Conservation (phyloP, 2,329 filamentous ascomycete genomes). For the Sporothrix humicola region DNA sequence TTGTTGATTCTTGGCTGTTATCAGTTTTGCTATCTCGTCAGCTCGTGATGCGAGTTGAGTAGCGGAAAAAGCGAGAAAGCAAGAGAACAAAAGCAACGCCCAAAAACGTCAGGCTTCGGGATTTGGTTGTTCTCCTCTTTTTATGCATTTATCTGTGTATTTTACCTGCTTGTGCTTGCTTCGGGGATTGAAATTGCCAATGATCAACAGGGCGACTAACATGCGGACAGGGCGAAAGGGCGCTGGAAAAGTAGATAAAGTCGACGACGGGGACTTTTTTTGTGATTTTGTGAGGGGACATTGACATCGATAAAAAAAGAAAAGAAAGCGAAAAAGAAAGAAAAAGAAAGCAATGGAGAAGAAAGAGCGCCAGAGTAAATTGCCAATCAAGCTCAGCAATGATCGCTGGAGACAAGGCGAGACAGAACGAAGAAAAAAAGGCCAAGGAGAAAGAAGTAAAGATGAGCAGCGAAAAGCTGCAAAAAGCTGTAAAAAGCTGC, state of each 20-base stretch:
- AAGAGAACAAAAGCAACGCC: neutral
- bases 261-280: neutral
- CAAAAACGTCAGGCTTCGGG: neutral
- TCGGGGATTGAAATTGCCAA: neutral
- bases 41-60: neutral
- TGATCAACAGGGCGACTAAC: neutral
- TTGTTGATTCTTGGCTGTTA: no score
- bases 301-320: neutral
- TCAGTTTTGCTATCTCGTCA: no score
- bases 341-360: neutral
- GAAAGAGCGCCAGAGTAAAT: neutral
- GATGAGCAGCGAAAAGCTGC: neutral
- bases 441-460: neutral
- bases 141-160: neutral
- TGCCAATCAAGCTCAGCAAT: neutral
- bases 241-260: neutral
- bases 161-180: conserved; percentile 2
- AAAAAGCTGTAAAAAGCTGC: no score
- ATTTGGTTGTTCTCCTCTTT: neutral
- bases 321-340: no score
- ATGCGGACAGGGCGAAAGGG: neutral
- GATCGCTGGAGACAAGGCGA: neutral
- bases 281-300: neutral
- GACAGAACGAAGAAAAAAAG: neutral
- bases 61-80: neutral